phyloP scores from a whole-genome alignment of 192 early-diverging fungal genomes.

The Coemansia sp. region DNA sequence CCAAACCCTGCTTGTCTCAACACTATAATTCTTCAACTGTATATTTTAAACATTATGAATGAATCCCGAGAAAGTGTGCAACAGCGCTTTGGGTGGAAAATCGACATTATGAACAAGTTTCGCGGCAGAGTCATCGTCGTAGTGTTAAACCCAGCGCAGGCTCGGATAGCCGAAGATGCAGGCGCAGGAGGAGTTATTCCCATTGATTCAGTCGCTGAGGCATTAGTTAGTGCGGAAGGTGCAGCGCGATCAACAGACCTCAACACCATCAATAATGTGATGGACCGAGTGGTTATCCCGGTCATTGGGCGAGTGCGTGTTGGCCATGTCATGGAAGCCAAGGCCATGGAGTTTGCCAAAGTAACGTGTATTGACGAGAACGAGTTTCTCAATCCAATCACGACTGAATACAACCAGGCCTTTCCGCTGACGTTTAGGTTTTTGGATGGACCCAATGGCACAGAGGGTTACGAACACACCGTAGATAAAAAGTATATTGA shows the following conservation, averaged over 20 bases:
- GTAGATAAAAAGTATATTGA: constrained; percentile 66
- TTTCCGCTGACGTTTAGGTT: neutral
- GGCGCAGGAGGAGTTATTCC: constrained; percentile 98
- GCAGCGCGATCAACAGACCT: constrained; percentile 98
- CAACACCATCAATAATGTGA: constrained; percentile 94
- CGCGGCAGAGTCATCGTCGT: constrained; percentile 99
- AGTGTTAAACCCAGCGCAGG: constrained; percentile 95
- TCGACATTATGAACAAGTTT: constrained; percentile 95
- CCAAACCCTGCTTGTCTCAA: no score
- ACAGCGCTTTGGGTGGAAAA: constrained; percentile 55
- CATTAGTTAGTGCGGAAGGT: constrained; percentile 92
- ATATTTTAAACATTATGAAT: neutral
- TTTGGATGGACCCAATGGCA: neutral
- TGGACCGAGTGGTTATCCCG: constrained; percentile 91
- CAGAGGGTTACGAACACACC: neutral
- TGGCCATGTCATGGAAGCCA: constrained; percentile 98
- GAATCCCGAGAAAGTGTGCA: neutral
- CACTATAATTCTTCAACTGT: neutral
- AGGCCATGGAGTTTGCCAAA: constrained; percentile 86
- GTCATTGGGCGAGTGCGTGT: constrained; percentile 99
- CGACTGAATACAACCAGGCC: constrained; percentile 67
- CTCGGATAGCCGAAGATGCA: constrained; percentile 94
- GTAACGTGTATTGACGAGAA: constrained; percentile 98
- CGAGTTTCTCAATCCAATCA: constrained; percentile 92
- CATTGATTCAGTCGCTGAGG: constrained; percentile 90